Evolutionary conservation across 2,329 filamentous ascomycete genomes (phyloP), one percentile per base, ranked within the genome.

Genomic region (Conoideocrella luteorostrata): DNA sequence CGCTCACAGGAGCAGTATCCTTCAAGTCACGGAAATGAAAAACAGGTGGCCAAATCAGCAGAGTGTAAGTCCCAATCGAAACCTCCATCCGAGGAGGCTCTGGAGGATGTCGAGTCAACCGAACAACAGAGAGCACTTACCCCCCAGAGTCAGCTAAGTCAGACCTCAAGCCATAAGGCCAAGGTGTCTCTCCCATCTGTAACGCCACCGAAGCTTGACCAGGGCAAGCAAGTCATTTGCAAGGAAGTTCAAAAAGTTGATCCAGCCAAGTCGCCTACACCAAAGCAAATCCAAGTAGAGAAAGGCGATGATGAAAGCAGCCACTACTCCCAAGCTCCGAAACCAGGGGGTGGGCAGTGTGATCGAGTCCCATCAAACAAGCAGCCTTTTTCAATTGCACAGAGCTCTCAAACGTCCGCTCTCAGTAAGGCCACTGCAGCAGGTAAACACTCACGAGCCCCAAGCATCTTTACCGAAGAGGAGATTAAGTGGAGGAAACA

Each of bases 401-500:
- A 24, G n/a, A 22, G 7, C 13, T 29, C 29, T 20, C 18, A 36
- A 35, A 46, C 21, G 17, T 13, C 17, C 9, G 37, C 20, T 26
- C 18, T 34, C 4, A 13, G 12, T 13, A 18, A 22, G n/a, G 7
- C 24, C 11, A 12, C 22, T 26, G 29, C 7, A 11, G 5, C 10
- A 13, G 32, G 26, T 11, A 21, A 17, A n/a, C 50, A 53, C 21
- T 22, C 23, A 21, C 50, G 52, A 24, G 39, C 28, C 15, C 24
- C 48, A 15, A 55, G 56, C 30, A 38, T 45, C 5, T 63, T 62
- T 29, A 61, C 62, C 11, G 52, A 56, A 35, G 48, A 58, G 38
- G 49, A 65, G 44, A 60, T 62, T 26, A 55, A 56, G 48, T 52
- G 50, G 30, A 56, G 62, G 44, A 56, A 51, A 47, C 51, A 55